phyloP scores from a whole-genome alignment of 495 filamentous ascomycete species.

The Symbiotaphrina buchneri region DNA sequence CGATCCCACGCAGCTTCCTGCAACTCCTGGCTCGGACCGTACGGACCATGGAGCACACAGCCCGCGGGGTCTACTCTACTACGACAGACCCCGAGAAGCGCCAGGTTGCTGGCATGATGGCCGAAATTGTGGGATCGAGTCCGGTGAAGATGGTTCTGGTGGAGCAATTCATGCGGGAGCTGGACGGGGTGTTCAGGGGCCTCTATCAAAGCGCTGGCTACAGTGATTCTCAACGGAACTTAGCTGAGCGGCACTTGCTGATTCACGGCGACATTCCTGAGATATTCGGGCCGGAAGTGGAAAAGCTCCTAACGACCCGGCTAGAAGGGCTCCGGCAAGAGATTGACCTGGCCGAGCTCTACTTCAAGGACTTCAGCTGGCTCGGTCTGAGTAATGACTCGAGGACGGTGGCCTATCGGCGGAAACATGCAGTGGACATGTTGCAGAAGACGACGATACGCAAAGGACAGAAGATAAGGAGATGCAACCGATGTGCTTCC shows the following conservation, averaged over 20 bases:
- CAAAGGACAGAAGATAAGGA: conserved; percentile 7
- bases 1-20: conserved; percentile 11
- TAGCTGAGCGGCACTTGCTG: conserved; percentile 12
- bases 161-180: conserved; percentile 13
- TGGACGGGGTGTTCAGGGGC: conserved; percentile 11
- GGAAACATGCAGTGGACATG: conserved; percentile 10
- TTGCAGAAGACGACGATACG: conserved; percentile 11
- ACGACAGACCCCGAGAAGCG: conserved; percentile 8
- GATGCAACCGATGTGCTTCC: conserved; percentile 14
- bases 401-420: conserved; percentile 7
- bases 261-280: conserved; percentile 13
- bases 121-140: conserved; percentile 11
- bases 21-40: conserved; percentile 12
- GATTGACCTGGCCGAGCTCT: conserved; percentile 13
- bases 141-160: conserved; percentile 12
- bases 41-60: conserved; percentile 9
- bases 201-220: conserved; percentile 9
- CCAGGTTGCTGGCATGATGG: conserved; percentile 9
- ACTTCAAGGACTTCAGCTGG: conserved; percentile 14
- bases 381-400: conserved; percentile 14
- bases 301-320: conserved; percentile 9
- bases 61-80: conserved; percentile 7
- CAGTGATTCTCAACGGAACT: conserved; percentile 10
- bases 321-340: conserved; percentile 10
- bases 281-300: conserved; percentile 7